These are phyloP conservation scores for Neurospora sp. DNA, from an alignment of 495 filamentous ascomycete species.

Conservation along the genomic window DNA sequence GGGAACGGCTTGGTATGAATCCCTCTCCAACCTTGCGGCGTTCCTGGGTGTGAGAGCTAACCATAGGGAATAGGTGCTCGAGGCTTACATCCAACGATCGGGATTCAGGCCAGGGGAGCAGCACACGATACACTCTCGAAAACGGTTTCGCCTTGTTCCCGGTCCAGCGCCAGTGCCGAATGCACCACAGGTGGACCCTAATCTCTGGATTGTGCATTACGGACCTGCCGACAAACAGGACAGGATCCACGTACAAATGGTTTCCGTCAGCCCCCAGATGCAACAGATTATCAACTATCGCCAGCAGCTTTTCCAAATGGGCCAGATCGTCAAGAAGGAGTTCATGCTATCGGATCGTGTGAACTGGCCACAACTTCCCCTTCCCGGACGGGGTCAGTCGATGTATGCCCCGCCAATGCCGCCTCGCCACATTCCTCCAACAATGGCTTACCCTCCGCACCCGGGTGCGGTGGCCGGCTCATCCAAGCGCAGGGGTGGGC, in stretches of 20 bases:
- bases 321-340: constrained; percentile 78
- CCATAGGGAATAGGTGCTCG: constrained; percentile 40
- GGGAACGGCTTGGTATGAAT: constrained; percentile 62
- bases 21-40: neutral
- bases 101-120: constrained; percentile 65
- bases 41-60: constrained; percentile 5
- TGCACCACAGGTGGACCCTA: constrained; percentile 59
- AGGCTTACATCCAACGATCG: constrained; percentile 70
- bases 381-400: constrained; percentile 44
- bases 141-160: constrained; percentile 71
- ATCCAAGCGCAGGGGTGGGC: constrained; percentile 29
- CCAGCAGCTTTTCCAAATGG: constrained; percentile 59
- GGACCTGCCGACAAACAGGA: constrained; percentile 58
- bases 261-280: constrained; percentile 47
- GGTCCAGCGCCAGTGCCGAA: constrained; percentile 49
- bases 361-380: constrained; percentile 79
- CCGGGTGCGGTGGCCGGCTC: constrained; percentile 30
- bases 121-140: constrained; percentile 61
- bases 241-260: constrained; percentile 52
- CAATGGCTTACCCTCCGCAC: constrained; percentile 44
- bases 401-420: constrained; percentile 27
- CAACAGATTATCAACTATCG: constrained; percentile 54
- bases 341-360: constrained; percentile 84
- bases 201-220: constrained; percentile 93
- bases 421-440: constrained; percentile 33